A percentile compares a stretch with the other conserved stretches of the same genome.
Evolutionary conservation across 2,329 filamentous ascomycete species (phyloP).

Genomic region (Massarina eburnea): DNA sequence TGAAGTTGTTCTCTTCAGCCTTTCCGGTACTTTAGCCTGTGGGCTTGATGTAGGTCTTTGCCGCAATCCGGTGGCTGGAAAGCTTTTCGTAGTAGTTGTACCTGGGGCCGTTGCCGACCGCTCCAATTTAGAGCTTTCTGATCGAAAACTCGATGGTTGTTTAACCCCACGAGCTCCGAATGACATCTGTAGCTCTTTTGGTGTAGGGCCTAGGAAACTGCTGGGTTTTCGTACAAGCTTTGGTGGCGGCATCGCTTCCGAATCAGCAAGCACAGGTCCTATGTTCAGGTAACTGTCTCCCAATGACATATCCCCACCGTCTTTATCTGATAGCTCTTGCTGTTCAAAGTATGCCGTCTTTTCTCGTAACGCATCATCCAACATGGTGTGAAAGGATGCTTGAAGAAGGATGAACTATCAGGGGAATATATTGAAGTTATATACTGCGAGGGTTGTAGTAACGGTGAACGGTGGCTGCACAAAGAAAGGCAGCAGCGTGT

Average conservation of each 20-base stretch:
- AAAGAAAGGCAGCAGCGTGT: conserved; percentile 13
- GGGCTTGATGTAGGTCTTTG: background rate
- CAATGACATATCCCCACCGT: conserved; percentile 26
- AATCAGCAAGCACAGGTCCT: conserved; percentile 24
- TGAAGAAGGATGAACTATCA: background rate
- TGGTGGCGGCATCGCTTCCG: conserved; percentile 21
- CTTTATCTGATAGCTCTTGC: conserved; percentile 30
- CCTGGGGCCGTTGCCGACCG: conserved; percentile 24
- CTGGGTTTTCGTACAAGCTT: conserved; percentile 16
- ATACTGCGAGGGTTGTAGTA: background rate
- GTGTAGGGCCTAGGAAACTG: conserved; percentile 35
- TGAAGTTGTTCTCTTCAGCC: conserved; percentile 25
- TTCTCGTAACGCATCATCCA: conserved; percentile 20
- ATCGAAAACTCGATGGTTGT: conserved; percentile 15
- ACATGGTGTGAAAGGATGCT: conserved; percentile 17
- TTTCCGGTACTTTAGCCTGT: conserved; percentile 6
- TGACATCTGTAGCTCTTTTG: conserved; percentile 29
- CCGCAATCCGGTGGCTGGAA: conserved; percentile 12
- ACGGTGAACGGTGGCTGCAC: background rate
- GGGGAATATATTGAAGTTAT: background rate
- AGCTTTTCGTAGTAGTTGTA: conserved; percentile 14
- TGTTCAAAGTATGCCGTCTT: conserved; percentile 35
- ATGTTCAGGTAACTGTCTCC: conserved; percentile 15
- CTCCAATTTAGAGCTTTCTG: conserved; percentile 7
- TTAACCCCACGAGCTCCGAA: conserved; percentile 25